Evolutionary conservation across 768 basidiomycete genomes (phyloP), one percentile per base, ranked within the genome.

Genomic region (Hydnomerulius pinastri): DNA sequence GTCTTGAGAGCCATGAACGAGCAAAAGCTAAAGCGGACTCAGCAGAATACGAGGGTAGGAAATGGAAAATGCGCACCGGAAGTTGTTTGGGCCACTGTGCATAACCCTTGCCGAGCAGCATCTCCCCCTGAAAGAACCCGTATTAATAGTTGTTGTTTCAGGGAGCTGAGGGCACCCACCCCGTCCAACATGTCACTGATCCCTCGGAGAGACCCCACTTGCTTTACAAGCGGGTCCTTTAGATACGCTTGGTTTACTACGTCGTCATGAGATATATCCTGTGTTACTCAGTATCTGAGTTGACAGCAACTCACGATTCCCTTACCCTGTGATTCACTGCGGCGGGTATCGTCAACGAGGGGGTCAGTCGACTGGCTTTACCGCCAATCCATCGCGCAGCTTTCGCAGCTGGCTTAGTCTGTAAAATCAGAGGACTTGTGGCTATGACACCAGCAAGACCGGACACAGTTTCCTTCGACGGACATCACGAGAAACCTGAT

Each of bases 1-100:
- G 60, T 89, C 87, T 12, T 65, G 82, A 1, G 80, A 78, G 15
- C 87, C 87, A 58, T 87, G 86, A 13, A 81, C 47, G 30, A 89
- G 62, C 12, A 87, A 63, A 28, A 86, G 58, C 86, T 87, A 44
- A 46, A 15, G 27, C 6, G 44, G 15, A 13, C 8, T 66, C 43
- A 65, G 58, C 32, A 52, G n/a, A 38, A 17, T 46, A 40, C 21
- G 17, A 17, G 6, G 21, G 28, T 6, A 30, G 28, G 15, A 43
- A 46, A 44, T 6, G 30, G 2, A 17, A 37, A 25, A 37, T 28
- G 65, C 79, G 35, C 47, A 88, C 86, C 10, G 90, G 87, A 15
- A 89, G 72, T 5, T 72, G 64, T 48, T 72, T 72, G 1, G 87
- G 86, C 87, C 87, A 92, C n/a, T 71, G 66, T n/a, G 71, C 67